Conservation (phyloP, 2,329 filamentous ascomycete species). For the Eurotiales sp. region DNA sequence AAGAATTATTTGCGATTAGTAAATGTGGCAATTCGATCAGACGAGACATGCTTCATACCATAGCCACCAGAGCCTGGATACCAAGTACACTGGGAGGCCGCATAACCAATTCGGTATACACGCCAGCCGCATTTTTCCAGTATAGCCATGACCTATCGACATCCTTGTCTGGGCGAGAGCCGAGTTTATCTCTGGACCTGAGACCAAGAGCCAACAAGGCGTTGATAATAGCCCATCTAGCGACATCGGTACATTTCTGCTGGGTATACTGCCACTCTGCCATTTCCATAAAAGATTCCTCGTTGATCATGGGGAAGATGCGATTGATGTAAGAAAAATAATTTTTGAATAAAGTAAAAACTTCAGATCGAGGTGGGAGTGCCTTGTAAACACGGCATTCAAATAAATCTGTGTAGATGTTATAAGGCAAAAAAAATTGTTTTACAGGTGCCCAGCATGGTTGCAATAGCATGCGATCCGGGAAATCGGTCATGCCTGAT, state of each 20-base stretch:
- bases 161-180: conserved; percentile 79
- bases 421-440: conserved; percentile 93
- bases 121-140: conserved; percentile 90
- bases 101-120: conserved; percentile 85
- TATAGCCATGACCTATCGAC: conserved; percentile 90
- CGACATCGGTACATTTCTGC: conserved; percentile 86
- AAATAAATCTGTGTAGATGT: conserved; percentile 89
- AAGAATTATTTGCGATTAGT: background rate
- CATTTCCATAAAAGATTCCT: conserved; percentile 92
- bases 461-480: conserved; percentile 78
- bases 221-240: conserved; percentile 96
- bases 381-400: conserved; percentile 73
- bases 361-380: conserved; percentile 78
- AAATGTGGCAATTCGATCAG: background rate
- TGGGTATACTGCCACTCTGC: conserved; percentile 89
- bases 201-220: conserved; percentile 85
- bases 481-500: conserved; percentile 87
- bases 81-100: conserved; percentile 89
- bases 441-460: conserved; percentile 68
- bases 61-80: conserved; percentile 85
- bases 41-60: conserved; percentile 50
- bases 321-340: conserved; percentile 97
- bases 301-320: conserved; percentile 93
- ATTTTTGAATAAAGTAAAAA: conserved; percentile 78
- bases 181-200: conserved; percentile 84